phyloP scores from a whole-genome alignment of 192 early-diverging fungal genomes.

The Rhizoclosmatium sp. region DNA sequence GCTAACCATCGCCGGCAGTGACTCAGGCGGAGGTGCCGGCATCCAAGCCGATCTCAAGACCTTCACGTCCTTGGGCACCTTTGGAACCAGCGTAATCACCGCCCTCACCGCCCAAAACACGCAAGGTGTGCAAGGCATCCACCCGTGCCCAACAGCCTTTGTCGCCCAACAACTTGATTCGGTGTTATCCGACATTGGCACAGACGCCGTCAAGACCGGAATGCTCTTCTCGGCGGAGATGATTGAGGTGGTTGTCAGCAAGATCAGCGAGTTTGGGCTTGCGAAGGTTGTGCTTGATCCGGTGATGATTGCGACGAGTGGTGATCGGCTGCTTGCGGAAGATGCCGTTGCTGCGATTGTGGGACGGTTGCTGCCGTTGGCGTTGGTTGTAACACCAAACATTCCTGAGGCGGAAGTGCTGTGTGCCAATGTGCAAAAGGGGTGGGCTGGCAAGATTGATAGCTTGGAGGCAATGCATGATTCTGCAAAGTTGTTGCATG shows the following conservation, averaged over 20 bases:
- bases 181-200: slow-evolving; percentile 80
- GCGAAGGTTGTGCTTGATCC: slow-evolving; percentile 77
- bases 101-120: slow-evolving; percentile 91
- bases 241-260: slow-evolving; percentile 65
- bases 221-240: slow-evolving; percentile 67
- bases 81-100: slow-evolving; percentile 74
- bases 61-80: slow-evolving; percentile 74
- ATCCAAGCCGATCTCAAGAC: slow-evolving; percentile 95
- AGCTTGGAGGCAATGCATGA: slow-evolving; percentile 66
- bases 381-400: slow-evolving; percentile 81
- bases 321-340: slow-evolving; percentile 64
- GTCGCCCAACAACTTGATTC: slow-evolving; percentile 72
- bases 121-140: slow-evolving; percentile 65
- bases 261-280: slow-evolving; percentile 17
- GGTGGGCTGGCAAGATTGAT: slow-evolving; percentile 34
- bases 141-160: slow-evolving; percentile 58
- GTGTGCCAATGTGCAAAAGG: not conserved
- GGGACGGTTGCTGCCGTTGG: slow-evolving; percentile 70
- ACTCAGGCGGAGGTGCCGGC: slow-evolving; percentile 67
- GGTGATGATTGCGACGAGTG: slow-evolving; percentile 86
- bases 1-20: slow-evolving; percentile 65
- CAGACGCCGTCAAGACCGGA: slow-evolving; percentile 78
- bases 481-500: slow-evolving; percentile 64
- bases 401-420: slow-evolving; percentile 82
- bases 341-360: slow-evolving; percentile 68